Percentiles rank a stretch among this genome's conserved stretches.
Evolutionary conservation across 2,329 filamentous ascomycete species (phyloP).

Genomic region (Aschersonia sp.): DNA sequence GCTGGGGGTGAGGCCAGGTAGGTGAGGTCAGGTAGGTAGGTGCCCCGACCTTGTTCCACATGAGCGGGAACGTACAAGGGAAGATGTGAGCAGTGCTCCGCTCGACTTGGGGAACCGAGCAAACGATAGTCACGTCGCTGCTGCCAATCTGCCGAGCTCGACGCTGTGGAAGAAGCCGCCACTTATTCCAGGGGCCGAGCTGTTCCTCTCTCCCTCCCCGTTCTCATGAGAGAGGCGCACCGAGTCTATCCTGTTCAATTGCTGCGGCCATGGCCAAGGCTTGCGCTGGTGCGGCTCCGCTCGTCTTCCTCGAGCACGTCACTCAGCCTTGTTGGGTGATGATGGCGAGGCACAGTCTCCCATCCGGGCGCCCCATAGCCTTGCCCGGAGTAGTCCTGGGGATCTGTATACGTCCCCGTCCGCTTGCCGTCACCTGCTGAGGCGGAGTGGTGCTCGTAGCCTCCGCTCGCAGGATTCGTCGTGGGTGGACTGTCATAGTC

Average conservation of each 20-base stretch:
- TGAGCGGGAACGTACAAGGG: no score
- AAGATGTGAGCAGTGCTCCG: no score
- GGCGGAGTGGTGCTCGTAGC: constrained; percentile 16
- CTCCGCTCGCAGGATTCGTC: constrained; percentile 21
- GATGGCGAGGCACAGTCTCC: constrained; percentile 65
- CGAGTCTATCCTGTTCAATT: constrained; percentile 9
- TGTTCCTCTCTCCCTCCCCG: not conserved
- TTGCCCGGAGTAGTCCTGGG: constrained; percentile 50
- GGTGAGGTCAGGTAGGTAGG: no score
- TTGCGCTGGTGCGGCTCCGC: constrained; percentile 58
- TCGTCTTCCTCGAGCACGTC: constrained; percentile 82
- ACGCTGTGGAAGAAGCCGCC: no score
- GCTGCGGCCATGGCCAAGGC: constrained; percentile 45
- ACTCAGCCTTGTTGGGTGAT: constrained; percentile 77
- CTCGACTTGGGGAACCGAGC: no score
- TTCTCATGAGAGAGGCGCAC: not conserved
- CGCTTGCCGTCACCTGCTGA: constrained; percentile 20
- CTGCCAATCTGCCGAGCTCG: no score
- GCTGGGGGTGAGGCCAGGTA: no score
- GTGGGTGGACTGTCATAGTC: constrained; percentile 42
- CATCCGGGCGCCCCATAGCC: constrained; percentile 56
- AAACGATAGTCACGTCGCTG: no score
- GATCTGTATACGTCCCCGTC: constrained; percentile 24
- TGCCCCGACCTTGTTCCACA: no score
- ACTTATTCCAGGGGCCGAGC: no score